A percentile compares a stretch with the other conserved stretches of the same genome.
Evolutionary conservation across 164 flowering plant genomes (phyloP).

Genomic region (Taxillus chinensis): DNA sequence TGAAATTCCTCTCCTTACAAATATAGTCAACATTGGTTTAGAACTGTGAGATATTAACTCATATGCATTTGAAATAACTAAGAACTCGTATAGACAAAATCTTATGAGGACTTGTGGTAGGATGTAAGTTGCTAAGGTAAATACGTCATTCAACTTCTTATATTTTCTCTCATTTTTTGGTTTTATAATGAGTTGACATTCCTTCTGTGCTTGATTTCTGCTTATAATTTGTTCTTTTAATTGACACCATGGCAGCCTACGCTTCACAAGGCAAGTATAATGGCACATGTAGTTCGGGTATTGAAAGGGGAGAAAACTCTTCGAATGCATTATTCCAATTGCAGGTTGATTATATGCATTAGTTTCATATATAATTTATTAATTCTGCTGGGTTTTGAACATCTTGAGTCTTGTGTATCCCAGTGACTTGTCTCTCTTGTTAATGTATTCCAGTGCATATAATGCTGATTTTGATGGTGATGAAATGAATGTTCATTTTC

Average conservation of each 20-base stretch:
- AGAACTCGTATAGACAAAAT: no score
- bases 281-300: constrained; percentile 95
- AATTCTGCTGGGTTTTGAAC: background rate
- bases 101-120: no score
- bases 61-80: no score
- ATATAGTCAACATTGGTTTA: no score
- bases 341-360: constrained; percentile 48
- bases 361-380: background rate
- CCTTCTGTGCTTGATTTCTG: background rate
- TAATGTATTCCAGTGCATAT: constrained; percentile 45
- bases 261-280: constrained; percentile 95
- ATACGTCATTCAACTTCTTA: no score
- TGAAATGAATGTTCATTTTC: constrained; percentile 98
- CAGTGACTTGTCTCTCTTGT: background rate
- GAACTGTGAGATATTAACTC: no score
- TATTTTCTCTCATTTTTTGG: no score
- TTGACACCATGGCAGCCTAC: constrained; percentile 60
- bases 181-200: no score
- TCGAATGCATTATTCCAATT: constrained; percentile 97
- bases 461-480: constrained; percentile 99
- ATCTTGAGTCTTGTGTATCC: background rate
- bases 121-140: no score
- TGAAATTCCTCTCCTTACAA: no score
- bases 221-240: background rate
- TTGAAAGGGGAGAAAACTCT: constrained; percentile 86